These are phyloP conservation scores for Trichosporon faecale DNA, from an alignment of 1,284 basidiomycete species.

Conservation along the genomic window DNA sequence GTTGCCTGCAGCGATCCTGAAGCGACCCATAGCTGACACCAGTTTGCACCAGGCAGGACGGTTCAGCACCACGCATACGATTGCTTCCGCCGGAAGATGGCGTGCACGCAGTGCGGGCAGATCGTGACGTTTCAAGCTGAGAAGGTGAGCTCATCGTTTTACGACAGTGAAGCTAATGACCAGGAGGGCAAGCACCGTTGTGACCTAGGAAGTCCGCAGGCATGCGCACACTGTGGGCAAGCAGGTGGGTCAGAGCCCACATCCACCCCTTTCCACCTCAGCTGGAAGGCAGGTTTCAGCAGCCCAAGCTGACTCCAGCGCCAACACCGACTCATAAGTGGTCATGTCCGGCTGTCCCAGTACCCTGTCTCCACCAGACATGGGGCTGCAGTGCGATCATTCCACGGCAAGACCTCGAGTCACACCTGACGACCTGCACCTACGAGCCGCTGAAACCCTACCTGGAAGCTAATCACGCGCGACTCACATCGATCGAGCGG, in stretches of 20 bases:
- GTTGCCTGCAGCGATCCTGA: no score
- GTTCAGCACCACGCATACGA: slow-evolving; percentile 46
- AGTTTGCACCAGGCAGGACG: slow-evolving; percentile 40
- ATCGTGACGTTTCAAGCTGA: slow-evolving; percentile 34
- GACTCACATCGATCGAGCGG: slow-evolving; percentile 51
- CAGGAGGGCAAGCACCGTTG: not conserved
- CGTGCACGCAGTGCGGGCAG: slow-evolving; percentile 35
- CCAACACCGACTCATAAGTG: slow-evolving; percentile 30
- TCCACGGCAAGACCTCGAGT: slow-evolving; percentile 51
- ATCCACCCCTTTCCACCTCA: no score
- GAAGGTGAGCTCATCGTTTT: slow-evolving; percentile 22
- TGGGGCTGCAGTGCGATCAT: slow-evolving; percentile 62
- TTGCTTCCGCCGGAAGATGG: slow-evolving; percentile 45
- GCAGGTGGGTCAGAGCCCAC: not conserved
- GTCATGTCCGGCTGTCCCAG: slow-evolving; percentile 42
- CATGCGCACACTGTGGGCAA: slow-evolving; percentile 4
- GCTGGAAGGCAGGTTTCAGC: no score
- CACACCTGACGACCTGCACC: slow-evolving; percentile 58
- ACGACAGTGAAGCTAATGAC: not conserved
- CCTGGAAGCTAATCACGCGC: slow-evolving; percentile 57
- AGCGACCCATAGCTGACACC: not conserved
- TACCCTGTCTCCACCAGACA: slow-evolving; percentile 57
- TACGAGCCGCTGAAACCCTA: slow-evolving; percentile 65
- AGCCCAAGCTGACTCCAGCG: not conserved
- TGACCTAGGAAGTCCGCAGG: not conserved